Evolutionary conservation across 2,329 filamentous ascomycete genomes (phyloP).

Genomic region (Onygenales sp.): DNA sequence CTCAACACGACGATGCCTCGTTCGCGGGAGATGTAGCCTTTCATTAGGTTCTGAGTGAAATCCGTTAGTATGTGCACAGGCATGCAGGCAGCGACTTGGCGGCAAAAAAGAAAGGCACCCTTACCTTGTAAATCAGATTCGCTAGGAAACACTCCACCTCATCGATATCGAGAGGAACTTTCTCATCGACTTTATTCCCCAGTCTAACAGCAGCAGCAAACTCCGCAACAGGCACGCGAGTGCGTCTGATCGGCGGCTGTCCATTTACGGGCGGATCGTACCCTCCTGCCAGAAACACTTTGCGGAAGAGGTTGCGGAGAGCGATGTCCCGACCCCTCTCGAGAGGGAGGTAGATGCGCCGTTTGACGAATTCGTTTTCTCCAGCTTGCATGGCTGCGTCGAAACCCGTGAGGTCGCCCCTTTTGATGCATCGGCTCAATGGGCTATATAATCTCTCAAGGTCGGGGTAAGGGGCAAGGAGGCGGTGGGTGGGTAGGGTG

Average conservation of each 20-base stretch:
- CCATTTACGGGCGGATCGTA: conserved; percentile 68
- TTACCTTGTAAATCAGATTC: conserved; percentile 97
- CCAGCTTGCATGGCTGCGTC: conserved; percentile 70
- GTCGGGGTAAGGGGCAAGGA: conserved; percentile 66
- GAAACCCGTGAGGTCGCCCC: conserved; percentile 73
- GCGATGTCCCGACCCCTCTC: conserved; percentile 88
- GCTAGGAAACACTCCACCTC: conserved; percentile 93
- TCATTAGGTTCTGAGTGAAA: conserved; percentile 71
- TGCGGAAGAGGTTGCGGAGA: conserved; percentile 80
- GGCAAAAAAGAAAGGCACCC: conserved; percentile 7
- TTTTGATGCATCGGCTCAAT: conserved; percentile 67
- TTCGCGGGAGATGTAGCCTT: conserved; percentile 92
- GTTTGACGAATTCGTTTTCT: conserved; percentile 87
- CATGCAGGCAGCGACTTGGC: neutral
- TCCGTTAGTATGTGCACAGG: conserved; percentile 9
- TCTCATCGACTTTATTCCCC: conserved; percentile 45
- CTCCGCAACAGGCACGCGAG: conserved; percentile 70
- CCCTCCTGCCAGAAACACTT: conserved; percentile 78
- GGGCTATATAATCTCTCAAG: conserved; percentile 72
- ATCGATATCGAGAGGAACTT: conserved; percentile 64
- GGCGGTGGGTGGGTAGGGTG: conserved; percentile 61
- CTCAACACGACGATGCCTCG: conserved; percentile 84
- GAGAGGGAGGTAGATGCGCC: conserved; percentile 86
- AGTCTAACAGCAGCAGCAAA: conserved; percentile 78
- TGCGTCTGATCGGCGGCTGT: conserved; percentile 51